A percentile compares a stretch with the other conserved stretches of the same genome.
phyloP scores from a whole-genome alignment of 371 early-diverging fungal species.

The Circinella minor region DNA sequence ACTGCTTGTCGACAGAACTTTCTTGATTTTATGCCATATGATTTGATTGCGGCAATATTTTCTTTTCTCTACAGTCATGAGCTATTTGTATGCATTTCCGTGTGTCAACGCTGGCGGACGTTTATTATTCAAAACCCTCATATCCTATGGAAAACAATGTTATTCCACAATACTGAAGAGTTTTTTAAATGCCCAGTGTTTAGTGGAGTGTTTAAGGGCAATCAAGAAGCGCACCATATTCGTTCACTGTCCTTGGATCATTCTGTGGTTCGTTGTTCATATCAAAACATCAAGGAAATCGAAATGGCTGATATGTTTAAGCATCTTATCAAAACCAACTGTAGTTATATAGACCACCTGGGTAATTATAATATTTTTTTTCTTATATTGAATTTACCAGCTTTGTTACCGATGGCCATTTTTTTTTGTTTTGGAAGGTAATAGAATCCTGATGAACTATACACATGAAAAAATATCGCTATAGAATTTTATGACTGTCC shows the following conservation, averaged over 20 bases:
- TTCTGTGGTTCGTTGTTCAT: neutral
- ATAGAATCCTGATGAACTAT: neutral
- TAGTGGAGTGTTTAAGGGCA: neutral
- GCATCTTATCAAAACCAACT: neutral
- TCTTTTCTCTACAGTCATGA: neutral
- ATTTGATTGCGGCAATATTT: neutral
- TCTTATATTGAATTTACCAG: too few species aligned
- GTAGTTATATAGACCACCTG: neutral
- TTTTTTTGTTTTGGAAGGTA: too few species aligned
- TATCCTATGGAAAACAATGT: neutral
- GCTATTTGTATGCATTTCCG: neutral
- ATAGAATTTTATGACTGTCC: slow-evolving; percentile 3
- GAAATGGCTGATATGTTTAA: slow-evolving; percentile 3
- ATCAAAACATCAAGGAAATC: neutral
- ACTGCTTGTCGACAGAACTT: neutral
- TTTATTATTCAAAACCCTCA: neutral
- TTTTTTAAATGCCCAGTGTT: neutral
- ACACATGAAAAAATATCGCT: neutral
- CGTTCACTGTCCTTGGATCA: slow-evolving; percentile 1
- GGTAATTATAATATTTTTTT: neutral
- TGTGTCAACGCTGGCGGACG: neutral
- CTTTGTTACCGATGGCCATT: too few species aligned
- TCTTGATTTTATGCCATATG: neutral
- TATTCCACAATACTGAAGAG: neutral
- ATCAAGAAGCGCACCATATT: neutral